phyloP scores from a whole-genome alignment of 2,329 filamentous ascomycete genomes.

The Aspergillus pseudoviridinutans region DNA sequence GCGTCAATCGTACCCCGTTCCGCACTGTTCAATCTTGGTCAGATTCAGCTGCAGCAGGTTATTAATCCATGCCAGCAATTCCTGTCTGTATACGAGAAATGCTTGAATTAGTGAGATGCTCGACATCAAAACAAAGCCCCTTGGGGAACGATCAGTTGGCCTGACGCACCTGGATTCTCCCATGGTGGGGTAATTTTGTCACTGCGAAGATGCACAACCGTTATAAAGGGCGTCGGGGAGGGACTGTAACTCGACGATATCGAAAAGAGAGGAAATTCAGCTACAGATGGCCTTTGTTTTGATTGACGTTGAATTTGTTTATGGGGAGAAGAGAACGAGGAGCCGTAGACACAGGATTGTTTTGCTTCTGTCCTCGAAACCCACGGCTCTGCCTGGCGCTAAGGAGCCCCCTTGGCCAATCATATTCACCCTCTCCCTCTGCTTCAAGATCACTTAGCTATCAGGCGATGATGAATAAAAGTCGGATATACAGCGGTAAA shows the following conservation, averaged over 20 bases:
- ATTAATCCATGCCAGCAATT: slow-evolving; percentile 95
- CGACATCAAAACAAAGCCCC: slow-evolving; percentile 9
- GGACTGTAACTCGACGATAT: neutral
- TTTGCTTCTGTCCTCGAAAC: slow-evolving; percentile 26
- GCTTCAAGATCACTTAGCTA: neutral
- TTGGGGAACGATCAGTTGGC: slow-evolving; percentile 10
- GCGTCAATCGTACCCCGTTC: slow-evolving; percentile 71
- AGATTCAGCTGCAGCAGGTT: slow-evolving; percentile 96
- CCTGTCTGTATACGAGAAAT: slow-evolving; percentile 63
- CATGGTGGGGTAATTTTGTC: slow-evolving; percentile 47
- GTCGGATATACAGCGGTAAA: too few species aligned
- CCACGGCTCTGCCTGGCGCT: slow-evolving; percentile 21
- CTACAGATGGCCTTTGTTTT: neutral
- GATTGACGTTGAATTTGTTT: slow-evolving; percentile 8
- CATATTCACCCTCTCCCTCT: slow-evolving; percentile 3
- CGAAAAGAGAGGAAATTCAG: slow-evolving; percentile 2
- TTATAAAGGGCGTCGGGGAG: slow-evolving; percentile 1
- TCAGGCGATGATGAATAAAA: neutral
- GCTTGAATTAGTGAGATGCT: slow-evolving; percentile 8
- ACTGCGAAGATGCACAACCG: slow-evolving; percentile 4
- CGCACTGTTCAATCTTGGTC: slow-evolving; percentile 98
- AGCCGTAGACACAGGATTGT: slow-evolving; percentile 13
- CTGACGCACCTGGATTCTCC: slow-evolving; percentile 59
- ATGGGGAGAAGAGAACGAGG: slow-evolving; percentile 10
- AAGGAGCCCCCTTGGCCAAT: slow-evolving; percentile 16